phyloP scores from a whole-genome alignment of 805 yeast genomes.

The Saccharomycopsis sp. region DNA sequence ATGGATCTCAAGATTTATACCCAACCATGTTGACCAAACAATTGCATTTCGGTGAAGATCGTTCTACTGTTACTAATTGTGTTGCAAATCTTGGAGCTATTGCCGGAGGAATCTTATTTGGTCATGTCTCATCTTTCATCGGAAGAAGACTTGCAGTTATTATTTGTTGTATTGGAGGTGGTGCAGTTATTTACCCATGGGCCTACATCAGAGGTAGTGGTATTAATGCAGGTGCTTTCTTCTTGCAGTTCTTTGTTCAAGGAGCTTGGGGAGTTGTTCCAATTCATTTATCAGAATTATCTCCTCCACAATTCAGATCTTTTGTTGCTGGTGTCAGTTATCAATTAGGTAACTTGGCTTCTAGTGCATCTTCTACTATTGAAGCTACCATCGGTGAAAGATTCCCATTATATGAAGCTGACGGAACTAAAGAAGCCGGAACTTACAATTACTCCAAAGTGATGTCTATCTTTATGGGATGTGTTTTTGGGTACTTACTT shows the following conservation, averaged over 20 bases:
- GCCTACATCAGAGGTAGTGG: slow-evolving; percentile 37
- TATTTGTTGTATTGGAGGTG: slow-evolving; percentile 45
- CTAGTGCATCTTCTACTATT: slow-evolving; percentile 66
- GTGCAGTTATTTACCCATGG: slow-evolving; percentile 59
- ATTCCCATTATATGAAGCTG: slow-evolving; percentile 43
- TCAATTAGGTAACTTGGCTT: slow-evolving; percentile 68
- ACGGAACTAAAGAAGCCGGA: slow-evolving; percentile 27
- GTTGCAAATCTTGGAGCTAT: slow-evolving; percentile 66
- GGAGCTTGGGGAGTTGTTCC: slow-evolving; percentile 75
- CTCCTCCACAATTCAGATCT: slow-evolving; percentile 58
- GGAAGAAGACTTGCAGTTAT: slow-evolving; percentile 59
- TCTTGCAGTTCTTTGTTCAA: slow-evolving; percentile 58
- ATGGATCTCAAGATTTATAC: slow-evolving; percentile 69
- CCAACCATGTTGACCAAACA: slow-evolving; percentile 58
- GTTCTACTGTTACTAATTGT: slow-evolving; percentile 51
- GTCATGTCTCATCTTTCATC: slow-evolving; percentile 47
- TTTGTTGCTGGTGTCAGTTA: slow-evolving; percentile 57
- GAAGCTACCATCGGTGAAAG: slow-evolving; percentile 55
- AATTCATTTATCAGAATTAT: slow-evolving; percentile 56
- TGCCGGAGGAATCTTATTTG: slow-evolving; percentile 54
- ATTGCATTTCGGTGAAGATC: slow-evolving; percentile 38
- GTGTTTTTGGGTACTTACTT: slow-evolving; percentile 49
- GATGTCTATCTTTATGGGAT: slow-evolving; percentile 64
- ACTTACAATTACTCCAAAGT: slow-evolving; percentile 59
- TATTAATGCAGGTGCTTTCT: slow-evolving; percentile 52